Evolutionary conservation across 2,329 filamentous ascomycete species (phyloP), one percentile per base, ranked within the genome.

Genomic region (Colletotrichum spinosum): DNA sequence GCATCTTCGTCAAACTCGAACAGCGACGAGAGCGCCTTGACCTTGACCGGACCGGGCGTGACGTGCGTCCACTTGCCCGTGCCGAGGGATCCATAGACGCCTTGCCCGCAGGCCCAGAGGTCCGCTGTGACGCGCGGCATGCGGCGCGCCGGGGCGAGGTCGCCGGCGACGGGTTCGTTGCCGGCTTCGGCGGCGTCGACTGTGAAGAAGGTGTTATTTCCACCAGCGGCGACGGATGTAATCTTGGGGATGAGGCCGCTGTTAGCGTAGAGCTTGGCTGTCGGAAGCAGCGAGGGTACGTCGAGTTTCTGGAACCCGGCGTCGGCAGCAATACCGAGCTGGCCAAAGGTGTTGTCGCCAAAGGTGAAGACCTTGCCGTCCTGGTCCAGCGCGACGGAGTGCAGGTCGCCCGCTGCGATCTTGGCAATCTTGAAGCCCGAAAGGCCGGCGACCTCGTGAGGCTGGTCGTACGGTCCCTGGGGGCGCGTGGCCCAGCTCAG

Each of bases 31-130:
- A 99, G 85, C 0, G 88, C 81, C 72, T 95, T 96, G 70, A 98
- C 87, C 77, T 96, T 97, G 62, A 86, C 87, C 0, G 93, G 94
- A 0, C 84, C 86, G 39, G 86, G 81, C 70, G 97, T 94, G 1
- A 95, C 84, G 77, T 98, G 96, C 34, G 92, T 93, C 94, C 94
- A 98, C 70, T 88, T 90, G 55, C 93, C 94, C 52, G 90, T 97
- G 55, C 94, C 96, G 0, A 98, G 85, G 48, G 86, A 88, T 49
- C 96, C 96, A 69, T 87, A 90, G 50, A 97, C 93, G 6, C 96
- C 96, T 68, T 92, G 89, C 12, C 96, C 96, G 68, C 93, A 94
- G 8, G 92, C 88, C 89, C 93, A 98, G 0, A 92, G 90, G 74
- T 98, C 96, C 13, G 89, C 87, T 25, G 87, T 91, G 13, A 91